Conservation (phyloP, 805 yeast genomes). For the Metschnikowia matae region DNA sequence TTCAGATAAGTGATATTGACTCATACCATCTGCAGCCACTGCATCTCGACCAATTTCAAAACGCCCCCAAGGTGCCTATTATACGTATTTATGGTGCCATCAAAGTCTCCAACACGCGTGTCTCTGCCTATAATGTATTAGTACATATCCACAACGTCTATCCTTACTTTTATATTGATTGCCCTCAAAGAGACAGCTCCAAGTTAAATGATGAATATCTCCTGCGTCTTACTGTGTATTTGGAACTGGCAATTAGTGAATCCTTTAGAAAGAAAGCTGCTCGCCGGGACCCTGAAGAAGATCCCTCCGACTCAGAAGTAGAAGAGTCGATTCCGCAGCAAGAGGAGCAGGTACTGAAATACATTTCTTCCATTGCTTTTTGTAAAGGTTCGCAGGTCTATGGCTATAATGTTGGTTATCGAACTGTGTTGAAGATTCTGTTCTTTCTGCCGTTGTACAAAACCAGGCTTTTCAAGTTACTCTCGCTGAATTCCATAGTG, state of each 20-base stretch:
- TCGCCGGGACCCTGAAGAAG: constrained; percentile 11
- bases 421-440: constrained; percentile 64
- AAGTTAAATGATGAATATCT: constrained; percentile 27
- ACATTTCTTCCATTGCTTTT: constrained; percentile 55
- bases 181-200: constrained; percentile 37
- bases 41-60: constrained; percentile 44
- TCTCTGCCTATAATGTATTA: constrained; percentile 25
- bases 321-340: constrained; percentile 5
- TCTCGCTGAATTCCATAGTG: constrained; percentile 23
- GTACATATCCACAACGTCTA: constrained; percentile 80
- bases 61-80: constrained; percentile 60
- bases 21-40: constrained; percentile 59
- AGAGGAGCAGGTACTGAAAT: constrained; percentile 26
- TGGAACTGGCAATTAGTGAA: constrained; percentile 42
- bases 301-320: constrained; percentile 7
- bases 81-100: constrained; percentile 73
- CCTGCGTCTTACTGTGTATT: constrained; percentile 32
- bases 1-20: constrained; percentile 64
- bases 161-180: constrained; percentile 75
- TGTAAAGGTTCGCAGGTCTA: constrained; percentile 80
- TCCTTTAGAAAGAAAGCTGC: constrained; percentile 32
- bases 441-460: constrained; percentile 59
- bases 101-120: constrained; percentile 40
- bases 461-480: constrained; percentile 49
- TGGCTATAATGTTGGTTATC: constrained; percentile 69